Base-by-base conservation (phyloP, 2,329 filamentous ascomycete species). In the Onygenales sp. region DNA sequence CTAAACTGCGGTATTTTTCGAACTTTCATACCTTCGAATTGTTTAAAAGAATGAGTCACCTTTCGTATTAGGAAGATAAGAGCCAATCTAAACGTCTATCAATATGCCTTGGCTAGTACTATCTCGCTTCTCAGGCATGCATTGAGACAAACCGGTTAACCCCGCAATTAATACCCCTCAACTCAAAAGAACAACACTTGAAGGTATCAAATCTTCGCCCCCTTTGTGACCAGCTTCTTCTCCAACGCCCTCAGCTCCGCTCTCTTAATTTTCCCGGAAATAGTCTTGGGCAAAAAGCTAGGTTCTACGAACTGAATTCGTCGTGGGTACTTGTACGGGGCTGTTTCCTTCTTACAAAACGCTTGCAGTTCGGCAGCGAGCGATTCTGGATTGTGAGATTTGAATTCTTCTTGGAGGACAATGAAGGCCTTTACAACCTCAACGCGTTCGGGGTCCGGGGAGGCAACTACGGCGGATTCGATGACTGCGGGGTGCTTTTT, bases 371-470 rank as follows among this genome's bases (percentile, higher is more conserved):
- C 68, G 50, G 62, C 63, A 39, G 64, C 56, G 21, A 71, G 57
- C 4, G 46, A 50, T 6, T 56, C 54, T 49, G 42, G 56, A 55
- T 33, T 54, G 13, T 55, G 56, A 44, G 54, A 56, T 7, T 56
- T 49, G 36, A 54, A 56, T 53, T 63, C 50, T 37, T 59, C 45
- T 7, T 64, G 69, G 32, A 72, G 56, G 2, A 72, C 69, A 44
- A 73, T 58, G 52, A 72, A 72, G 0, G 70, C 70, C 49, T 73
- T 73, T 21, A 73, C 69, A 14, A 72, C 67, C 52, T 73, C 70
- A 7, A 69, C 68, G 36, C 70, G 59, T 0, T 59, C 57, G 9
- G 62, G 51, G 51, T 72, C 70, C 1, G 70, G 69, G 2, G 68
- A 70, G 4, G 69, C 65, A 1, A 73, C 67, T 8, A 72, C 70